Percentiles rank a stretch among this genome's conserved stretches.
Evolutionary conservation across 805 yeast genomes (phyloP).

Genomic region (Monosporozyma yasuniensis): DNA sequence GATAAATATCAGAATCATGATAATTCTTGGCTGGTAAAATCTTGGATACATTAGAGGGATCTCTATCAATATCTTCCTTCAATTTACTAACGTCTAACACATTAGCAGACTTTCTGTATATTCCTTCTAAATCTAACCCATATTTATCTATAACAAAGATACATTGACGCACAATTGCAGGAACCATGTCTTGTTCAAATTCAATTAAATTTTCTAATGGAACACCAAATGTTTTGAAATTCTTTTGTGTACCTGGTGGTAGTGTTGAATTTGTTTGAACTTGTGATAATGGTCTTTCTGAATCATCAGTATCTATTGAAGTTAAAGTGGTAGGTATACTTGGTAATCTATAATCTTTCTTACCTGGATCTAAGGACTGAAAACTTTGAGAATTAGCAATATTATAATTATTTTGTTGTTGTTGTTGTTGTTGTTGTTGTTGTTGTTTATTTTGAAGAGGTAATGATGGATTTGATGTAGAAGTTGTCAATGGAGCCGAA

Average conservation of each 20-base stretch:
- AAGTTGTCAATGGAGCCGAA: slow-evolving; percentile 4
- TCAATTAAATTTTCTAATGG: slow-evolving; percentile 71
- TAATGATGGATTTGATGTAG: slow-evolving; percentile 3
- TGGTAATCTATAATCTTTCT: slow-evolving; percentile 15
- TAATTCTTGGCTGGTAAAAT: slow-evolving; percentile 48
- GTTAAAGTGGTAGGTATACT: slow-evolving; percentile 22
- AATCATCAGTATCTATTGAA: slow-evolving; percentile 14
- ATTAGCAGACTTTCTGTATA: slow-evolving; percentile 80
- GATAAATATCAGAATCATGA: slow-evolving; percentile 72
- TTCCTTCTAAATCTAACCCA: slow-evolving; percentile 82
- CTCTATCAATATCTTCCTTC: slow-evolving; percentile 59
- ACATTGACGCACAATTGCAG: slow-evolving; percentile 81
- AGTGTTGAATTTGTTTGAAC: slow-evolving; percentile 25
- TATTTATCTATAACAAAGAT: slow-evolving; percentile 75
- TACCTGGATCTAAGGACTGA: slow-evolving; percentile 26
- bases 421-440: too few species aligned
- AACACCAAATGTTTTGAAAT: slow-evolving; percentile 63
- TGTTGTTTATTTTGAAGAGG: background rate
- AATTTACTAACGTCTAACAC: slow-evolving; percentile 63
- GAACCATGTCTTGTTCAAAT: slow-evolving; percentile 85
- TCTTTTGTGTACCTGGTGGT: slow-evolving; percentile 32
- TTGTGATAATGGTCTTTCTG: slow-evolving; percentile 28
- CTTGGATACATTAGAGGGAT: slow-evolving; percentile 56
- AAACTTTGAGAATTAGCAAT: slow-evolving; percentile 3
- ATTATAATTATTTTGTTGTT: background rate